Conservation (phyloP, 352 stramenopile genomes). For the Phytophthora citrophthora region DNA sequence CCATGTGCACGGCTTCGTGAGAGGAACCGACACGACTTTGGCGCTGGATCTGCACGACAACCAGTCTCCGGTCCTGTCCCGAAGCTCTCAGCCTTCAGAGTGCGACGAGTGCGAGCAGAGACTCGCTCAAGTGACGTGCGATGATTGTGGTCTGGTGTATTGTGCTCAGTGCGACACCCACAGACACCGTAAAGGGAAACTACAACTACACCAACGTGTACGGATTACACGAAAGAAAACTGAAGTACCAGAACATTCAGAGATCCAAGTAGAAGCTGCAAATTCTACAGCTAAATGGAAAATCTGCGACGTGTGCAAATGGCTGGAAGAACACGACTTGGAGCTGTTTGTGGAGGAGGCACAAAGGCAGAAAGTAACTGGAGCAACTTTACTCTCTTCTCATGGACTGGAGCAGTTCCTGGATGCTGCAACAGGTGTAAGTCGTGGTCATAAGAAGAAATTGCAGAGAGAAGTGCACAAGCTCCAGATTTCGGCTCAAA, state of each 20-base stretch:
- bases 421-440: conserved; percentile 53
- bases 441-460: conserved; percentile 81
- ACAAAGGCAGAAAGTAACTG: conserved; percentile 50
- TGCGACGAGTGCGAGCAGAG: conserved; percentile 82
- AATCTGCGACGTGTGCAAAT: conserved; percentile 54
- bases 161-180: conserved; percentile 68
- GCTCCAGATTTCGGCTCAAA: conserved; percentile 37
- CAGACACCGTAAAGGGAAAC: conserved; percentile 84
- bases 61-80: conserved; percentile 5
- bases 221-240: conserved; percentile 12
- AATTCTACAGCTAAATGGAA: conserved; percentile 36
- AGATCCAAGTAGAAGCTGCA: conserved; percentile 4
- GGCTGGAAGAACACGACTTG: conserved; percentile 68
- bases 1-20: conserved; percentile 52
- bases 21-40: conserved; percentile 39
- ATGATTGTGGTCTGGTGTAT: conserved; percentile 81
- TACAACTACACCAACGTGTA: conserved; percentile 68
- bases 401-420: conserved; percentile 58
- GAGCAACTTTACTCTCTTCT: conserved; percentile 48
- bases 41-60: conserved; percentile 28
- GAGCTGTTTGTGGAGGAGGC: conserved; percentile 61
- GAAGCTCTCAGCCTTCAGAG: conserved; percentile 6
- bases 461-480: conserved; percentile 80
- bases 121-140: conserved; percentile 53
- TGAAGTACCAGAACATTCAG: conserved; percentile 9